Evolutionary conservation across 1,139 yeast species (phyloP), one percentile per base, ranked within the genome.

Genomic region (Blastobotrys proliferans): DNA sequence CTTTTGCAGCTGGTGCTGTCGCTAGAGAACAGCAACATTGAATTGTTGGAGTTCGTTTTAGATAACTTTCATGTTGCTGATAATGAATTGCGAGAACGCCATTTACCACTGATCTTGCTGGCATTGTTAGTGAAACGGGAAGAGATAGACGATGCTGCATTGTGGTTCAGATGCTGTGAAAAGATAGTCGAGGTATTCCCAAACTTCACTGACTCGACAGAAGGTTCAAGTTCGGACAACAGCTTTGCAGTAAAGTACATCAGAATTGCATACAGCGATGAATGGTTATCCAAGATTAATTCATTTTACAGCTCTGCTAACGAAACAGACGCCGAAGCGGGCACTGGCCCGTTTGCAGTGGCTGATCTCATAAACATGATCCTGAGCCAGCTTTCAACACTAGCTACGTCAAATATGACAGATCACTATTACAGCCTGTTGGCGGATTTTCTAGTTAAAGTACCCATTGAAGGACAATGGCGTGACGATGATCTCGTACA

Each of bases 21-120:
- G 45, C 50, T 6, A 27, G 38, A 44, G 3, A 48, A 45, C 4
- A 50, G 49, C 10, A 58, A 69, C 6, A 56, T 76, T 24, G 73
- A 68, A 0, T 64, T 84, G 27, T 62, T 85, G 5, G 64, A 68
- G 6, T 87, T 81, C 58, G 71, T 86, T 17, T 52, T 88, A 21
- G 69, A 70, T 17, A 73, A 75, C 35, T 90, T 86, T 62, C 78
- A 85, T 51, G 78, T 88, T 14, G 77, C 74, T 38, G 97, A 90
- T 52, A 96, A 87, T 51, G 97, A 87, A 51, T 85, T 86, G 83
- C 64, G 81, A n/a, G 68, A 77, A 0, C 70, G 73, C 13, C 96
- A 90, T 58, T 67, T 84, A 3, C 97, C 97, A 0, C 64, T 86
- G 42, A 73, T 84, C 1, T 61, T 87, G 1, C 52, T 86, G 16